phyloP scores from a whole-genome alignment of 2,329 filamentous ascomycete genomes.

The Podosphaera xanthii region DNA sequence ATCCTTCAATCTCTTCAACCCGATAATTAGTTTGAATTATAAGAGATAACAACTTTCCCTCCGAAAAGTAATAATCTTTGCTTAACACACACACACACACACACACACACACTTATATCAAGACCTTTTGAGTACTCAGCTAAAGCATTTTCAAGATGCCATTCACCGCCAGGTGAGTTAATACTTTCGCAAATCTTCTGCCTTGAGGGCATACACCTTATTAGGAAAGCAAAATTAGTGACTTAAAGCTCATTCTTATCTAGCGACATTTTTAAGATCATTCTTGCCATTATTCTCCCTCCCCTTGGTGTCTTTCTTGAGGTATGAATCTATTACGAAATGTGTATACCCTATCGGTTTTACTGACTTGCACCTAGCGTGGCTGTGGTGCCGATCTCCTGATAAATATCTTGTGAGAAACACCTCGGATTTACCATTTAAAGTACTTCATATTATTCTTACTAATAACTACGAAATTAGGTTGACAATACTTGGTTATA shows the following conservation, averaged over 20 bases:
- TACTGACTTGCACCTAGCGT: slow-evolving; percentile 22
- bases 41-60: no score
- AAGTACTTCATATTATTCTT: no score
- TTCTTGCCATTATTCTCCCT: slow-evolving; percentile 74
- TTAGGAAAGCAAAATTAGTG: no score
- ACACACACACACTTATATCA: no score
- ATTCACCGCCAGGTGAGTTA: slow-evolving; percentile 31
- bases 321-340: slow-evolving; percentile 3
- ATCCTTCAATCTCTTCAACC: neutral
- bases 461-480: neutral
- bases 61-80: no score
- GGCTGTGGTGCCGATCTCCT: slow-evolving; percentile 70
- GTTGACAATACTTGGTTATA: slow-evolving; percentile 48
- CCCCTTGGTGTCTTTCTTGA: slow-evolving; percentile 88
- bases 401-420: slow-evolving; percentile 54
- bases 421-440: no score
- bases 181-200: no score
- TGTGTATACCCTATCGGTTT: neutral
- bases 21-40: neutral
- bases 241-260: slow-evolving; percentile 6
- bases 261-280: slow-evolving; percentile 59
- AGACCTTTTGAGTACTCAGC: neutral
- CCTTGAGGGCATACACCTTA: no score
- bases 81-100: no score
- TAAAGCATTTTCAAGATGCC: slow-evolving; percentile 20